Conservation (phyloP, 805 yeast genomes). For the Candida khao-thaluensis region DNA sequence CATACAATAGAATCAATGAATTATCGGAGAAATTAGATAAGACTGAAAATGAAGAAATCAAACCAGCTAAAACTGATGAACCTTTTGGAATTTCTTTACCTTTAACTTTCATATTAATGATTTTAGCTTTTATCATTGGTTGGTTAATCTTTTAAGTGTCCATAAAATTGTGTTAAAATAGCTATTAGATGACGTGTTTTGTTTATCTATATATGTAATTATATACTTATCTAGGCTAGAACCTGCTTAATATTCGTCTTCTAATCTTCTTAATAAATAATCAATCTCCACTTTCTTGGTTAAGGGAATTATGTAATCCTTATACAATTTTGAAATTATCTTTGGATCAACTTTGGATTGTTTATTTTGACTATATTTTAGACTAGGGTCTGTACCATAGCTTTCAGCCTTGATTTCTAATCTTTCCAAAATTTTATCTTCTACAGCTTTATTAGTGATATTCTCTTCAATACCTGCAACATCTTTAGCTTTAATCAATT, state of each 20-base stretch:
- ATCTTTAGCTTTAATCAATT: conserved; percentile 65
- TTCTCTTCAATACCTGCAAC: conserved; percentile 69
- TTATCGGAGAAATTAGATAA: conserved; percentile 47
- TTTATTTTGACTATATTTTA: conserved; percentile 63
- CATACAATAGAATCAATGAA: conserved; percentile 41
- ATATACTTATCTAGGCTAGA: too few species aligned
- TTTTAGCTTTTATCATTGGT: conserved; percentile 59
- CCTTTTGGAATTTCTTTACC: conserved; percentile 51
- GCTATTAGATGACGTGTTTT: too few species aligned
- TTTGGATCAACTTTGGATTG: conserved; percentile 81
- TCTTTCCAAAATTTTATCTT: conserved; percentile 75
- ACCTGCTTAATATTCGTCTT: conserved; percentile 43
- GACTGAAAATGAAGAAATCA: conserved; percentile 24
- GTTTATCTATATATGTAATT: conserved; percentile 2
- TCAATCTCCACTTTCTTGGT: conserved; percentile 96
- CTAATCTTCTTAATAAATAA: conserved; percentile 79
- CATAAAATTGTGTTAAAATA: too few species aligned
- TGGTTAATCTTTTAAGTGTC: conserved; percentile 62
- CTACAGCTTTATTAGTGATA: conserved; percentile 87
- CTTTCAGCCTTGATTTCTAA: conserved; percentile 76
- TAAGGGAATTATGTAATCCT: conserved; percentile 86
- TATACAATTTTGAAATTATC: conserved; percentile 76
- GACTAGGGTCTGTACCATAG: conserved; percentile 85
- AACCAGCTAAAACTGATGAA: conserved; percentile 22
- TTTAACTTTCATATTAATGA: conserved; percentile 47